A percentile compares a stretch with the other conserved stretches of the same genome.
phyloP scores from a whole-genome alignment of 192 early-diverging fungal genomes.

The Umbelopsis sp. region DNA sequence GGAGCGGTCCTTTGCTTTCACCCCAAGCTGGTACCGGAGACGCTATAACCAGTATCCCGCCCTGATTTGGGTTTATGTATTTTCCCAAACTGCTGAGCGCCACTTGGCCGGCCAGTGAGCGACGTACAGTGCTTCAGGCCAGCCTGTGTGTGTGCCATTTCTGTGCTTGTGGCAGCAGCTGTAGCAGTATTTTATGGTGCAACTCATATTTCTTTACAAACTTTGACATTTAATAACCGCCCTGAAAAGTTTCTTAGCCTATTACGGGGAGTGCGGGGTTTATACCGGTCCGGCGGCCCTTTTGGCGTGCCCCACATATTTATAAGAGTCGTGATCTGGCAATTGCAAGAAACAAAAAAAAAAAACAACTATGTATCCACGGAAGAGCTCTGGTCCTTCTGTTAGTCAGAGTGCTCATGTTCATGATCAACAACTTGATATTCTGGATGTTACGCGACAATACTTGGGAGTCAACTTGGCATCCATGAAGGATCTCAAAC shows the following conservation, averaged over 20 bases:
- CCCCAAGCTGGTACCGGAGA: not conserved
- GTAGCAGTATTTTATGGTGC: not conserved
- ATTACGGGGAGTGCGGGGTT: not conserved
- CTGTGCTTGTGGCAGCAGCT: too few relatives aligned
- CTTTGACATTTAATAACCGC: not conserved
- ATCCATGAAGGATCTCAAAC: constrained; percentile 7
- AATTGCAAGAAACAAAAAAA: constrained; percentile 5
- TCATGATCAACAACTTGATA: constrained; percentile 4
- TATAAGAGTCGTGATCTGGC: constrained; percentile 7
- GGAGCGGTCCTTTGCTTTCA: not conserved
- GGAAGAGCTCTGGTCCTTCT: constrained; percentile 9
- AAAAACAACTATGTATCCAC: not conserved
- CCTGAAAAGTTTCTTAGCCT: constrained; percentile 4
- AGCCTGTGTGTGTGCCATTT: not conserved
- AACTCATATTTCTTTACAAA: not conserved
- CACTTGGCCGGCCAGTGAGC: not conserved
- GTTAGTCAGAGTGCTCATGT: constrained; percentile 10
- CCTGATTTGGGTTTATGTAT: not conserved
- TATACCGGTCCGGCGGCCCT: not conserved
- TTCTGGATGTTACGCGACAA: constrained; percentile 9
- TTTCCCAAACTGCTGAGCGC: not conserved
- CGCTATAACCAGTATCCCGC: not conserved
- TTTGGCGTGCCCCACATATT: not conserved
- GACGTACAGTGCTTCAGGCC: not conserved
- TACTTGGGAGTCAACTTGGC: not conserved